A percentile compares a stretch with the other conserved stretches of the same genome.
Conservation (phyloP, 257 asterid species). For the Solanum sparsipilum region DNA sequence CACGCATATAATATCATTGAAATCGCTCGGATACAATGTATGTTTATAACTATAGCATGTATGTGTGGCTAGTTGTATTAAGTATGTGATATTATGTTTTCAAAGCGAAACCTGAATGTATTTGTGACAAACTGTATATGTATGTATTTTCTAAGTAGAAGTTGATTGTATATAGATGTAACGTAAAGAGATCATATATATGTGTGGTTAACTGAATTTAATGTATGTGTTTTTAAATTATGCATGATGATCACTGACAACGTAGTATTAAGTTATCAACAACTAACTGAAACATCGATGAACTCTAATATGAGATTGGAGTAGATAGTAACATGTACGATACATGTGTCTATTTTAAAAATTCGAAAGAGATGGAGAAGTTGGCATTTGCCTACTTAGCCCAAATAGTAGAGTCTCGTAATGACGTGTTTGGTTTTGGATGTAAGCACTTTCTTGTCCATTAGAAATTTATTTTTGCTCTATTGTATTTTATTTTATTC, state of each 20-base stretch:
- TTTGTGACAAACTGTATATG: neutral
- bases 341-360: neutral
- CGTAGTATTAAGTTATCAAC: rapidly evolving
- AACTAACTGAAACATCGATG: rapidly evolving
- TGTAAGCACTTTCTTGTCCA: neutral
- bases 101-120: neutral
- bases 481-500: neutral
- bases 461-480: neutral
- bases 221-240: neutral
- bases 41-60: neutral
- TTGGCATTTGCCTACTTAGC: neutral
- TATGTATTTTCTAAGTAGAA: neutral
- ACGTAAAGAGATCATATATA: neutral
- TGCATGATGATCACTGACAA: neutral
- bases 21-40: rapidly evolving
- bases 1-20: neutral
- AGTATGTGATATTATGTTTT: neutral
- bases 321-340: neutral
- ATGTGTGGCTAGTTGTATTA: neutral
- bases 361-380: neutral
- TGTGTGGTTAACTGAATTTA: neutral
- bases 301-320: neutral
- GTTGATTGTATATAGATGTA: neutral
- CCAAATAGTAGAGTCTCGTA: neutral
- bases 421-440: neutral